Percentiles rank a stretch among this genome's conserved stretches.
phyloP scores from a whole-genome alignment of 768 basidiomycete species.

The Lentinula sp. region DNA sequence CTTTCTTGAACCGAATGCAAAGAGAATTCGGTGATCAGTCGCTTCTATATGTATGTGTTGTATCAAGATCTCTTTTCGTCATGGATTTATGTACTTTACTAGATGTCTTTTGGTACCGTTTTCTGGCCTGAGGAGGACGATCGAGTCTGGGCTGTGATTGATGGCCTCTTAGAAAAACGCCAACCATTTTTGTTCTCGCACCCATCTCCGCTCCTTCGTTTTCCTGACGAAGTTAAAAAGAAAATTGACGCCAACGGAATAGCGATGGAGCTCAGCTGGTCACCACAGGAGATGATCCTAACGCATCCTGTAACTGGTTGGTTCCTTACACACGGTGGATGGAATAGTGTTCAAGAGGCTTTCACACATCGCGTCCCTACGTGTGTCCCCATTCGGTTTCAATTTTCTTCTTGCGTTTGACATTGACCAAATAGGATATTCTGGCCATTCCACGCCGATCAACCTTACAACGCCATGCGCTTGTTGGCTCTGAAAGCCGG shows the following conservation, averaged over 20 bases:
- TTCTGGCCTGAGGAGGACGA: background rate
- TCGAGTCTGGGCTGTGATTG: slow-evolving; percentile 4
- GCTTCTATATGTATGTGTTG: background rate
- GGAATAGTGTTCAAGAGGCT: slow-evolving; percentile 2
- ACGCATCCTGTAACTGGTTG: background rate
- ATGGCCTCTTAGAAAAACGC: slow-evolving; percentile 1
- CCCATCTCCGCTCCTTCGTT: background rate
- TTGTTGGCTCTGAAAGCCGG: background rate
- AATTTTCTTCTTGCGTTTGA: background rate
- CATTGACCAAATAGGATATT: background rate
- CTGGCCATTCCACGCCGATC: background rate
- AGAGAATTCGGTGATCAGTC: background rate
- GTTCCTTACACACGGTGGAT: slow-evolving; percentile 2
- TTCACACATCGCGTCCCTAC: background rate
- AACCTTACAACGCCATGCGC: background rate
- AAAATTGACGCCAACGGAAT: background rate
- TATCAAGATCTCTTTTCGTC: background rate
- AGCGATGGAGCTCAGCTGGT: background rate
- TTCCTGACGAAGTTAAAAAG: background rate
- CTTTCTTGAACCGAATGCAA: background rate
- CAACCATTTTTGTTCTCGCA: slow-evolving; percentile 4
- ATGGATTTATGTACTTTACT: background rate
- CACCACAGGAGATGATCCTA: background rate
- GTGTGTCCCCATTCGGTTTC: background rate
- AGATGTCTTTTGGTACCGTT: slow-evolving; percentile 2